These are phyloP conservation scores for Capsicum chinense DNA, from an alignment of 257 asterid species.

Conservation along the genomic window DNA sequence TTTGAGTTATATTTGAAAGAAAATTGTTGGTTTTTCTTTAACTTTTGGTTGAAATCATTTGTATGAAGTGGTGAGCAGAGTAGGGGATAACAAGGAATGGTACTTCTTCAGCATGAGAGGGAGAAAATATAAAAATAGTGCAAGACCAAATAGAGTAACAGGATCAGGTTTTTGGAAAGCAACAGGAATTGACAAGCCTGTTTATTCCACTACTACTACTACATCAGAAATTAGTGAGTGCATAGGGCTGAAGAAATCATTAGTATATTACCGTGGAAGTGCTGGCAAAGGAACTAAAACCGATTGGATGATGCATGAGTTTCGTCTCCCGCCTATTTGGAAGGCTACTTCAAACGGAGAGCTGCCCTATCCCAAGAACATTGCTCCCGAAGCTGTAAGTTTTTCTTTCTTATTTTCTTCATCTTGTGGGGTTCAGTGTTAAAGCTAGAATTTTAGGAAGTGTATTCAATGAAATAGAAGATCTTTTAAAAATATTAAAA, in stretches of 20 bases:
- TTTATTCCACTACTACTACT: not conserved
- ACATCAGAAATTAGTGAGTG: not conserved
- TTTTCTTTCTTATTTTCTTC: not conserved
- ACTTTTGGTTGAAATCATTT: not conserved
- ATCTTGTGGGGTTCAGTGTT: too few species aligned
- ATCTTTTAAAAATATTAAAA: too few species aligned
- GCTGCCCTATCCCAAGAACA: not conserved
- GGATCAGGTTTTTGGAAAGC: constrained; percentile 42
- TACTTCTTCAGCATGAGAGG: constrained; percentile 66
- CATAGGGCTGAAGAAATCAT: constrained; percentile 44
- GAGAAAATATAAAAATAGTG: constrained; percentile 59
- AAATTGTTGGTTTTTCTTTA: not conserved
- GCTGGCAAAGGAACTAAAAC: constrained; percentile 46
- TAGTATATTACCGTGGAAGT: constrained; percentile 39
- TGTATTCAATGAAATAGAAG: too few species aligned
- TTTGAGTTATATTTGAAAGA: not conserved
- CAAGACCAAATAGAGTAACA: constrained; percentile 44
- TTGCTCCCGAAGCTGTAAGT: constrained; percentile 22
- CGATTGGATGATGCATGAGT: constrained; percentile 50
- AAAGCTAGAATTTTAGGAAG: too few species aligned
- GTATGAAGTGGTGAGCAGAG: not conserved
- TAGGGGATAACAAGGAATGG: constrained; percentile 56
- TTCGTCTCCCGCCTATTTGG: constrained; percentile 39
- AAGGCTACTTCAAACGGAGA: constrained; percentile 15
- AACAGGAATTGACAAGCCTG: constrained; percentile 36